These are phyloP conservation scores for Carex scoparia DNA, from an alignment of 176 grass and related monocot species.

Conservation along the genomic window DNA sequence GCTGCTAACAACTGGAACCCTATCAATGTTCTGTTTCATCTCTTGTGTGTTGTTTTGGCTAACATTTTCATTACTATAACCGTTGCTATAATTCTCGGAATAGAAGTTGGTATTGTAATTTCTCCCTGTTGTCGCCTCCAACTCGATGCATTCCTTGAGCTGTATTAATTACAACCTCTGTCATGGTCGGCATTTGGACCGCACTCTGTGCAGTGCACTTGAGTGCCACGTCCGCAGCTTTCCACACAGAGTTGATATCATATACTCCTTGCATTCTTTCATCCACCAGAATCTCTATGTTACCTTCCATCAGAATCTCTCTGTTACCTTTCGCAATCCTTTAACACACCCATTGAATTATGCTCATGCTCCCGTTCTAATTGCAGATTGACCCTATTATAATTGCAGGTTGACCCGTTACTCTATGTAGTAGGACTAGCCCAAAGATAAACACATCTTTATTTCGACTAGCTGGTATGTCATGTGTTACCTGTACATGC, in stretches of 20 bases:
- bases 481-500: constrained; percentile 21
- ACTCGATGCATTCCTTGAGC: constrained; percentile 40
- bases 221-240: constrained; percentile 43
- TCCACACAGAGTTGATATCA: constrained; percentile 45
- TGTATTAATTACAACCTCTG: constrained; percentile 36
- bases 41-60: constrained; percentile 33
- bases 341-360: constrained; percentile 29
- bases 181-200: constrained; percentile 37
- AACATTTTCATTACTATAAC: constrained; percentile 13
- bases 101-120: neutral
- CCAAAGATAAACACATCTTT: constrained; percentile 60
- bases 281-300: constrained; percentile 44
- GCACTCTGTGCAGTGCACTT: constrained; percentile 35
- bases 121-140: constrained; percentile 1
- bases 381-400: neutral
- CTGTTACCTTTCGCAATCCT: constrained; percentile 25
- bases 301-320: constrained; percentile 32
- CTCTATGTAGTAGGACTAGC: constrained; percentile 37
- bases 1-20: constrained; percentile 7
- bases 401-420: constrained; percentile 28
- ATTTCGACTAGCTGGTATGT: constrained; percentile 15
- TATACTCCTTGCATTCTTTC: constrained; percentile 11
- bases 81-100: neutral
- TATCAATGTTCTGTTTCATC: constrained; percentile 32
- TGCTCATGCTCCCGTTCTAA: neutral